Conservation (phyloP, 129 eudicot species). For the Artemisia annua region DNA sequence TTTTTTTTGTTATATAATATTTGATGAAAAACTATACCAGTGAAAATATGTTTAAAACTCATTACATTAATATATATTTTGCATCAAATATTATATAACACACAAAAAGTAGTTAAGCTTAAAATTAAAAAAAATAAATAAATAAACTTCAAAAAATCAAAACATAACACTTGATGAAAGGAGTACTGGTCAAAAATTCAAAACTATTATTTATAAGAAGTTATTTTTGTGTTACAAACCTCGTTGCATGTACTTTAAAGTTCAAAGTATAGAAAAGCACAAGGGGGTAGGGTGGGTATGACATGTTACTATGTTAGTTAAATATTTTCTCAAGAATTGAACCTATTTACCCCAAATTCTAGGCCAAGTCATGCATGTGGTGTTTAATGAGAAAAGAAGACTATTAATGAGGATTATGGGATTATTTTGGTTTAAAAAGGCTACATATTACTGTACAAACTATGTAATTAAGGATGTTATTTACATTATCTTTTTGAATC, state of each 20-base stretch:
- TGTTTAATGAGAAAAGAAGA: constrained; percentile 26
- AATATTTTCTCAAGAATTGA: constrained; percentile 25
- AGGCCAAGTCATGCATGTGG: constrained; percentile 17
- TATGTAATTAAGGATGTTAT: background rate
- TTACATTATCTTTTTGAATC: background rate
- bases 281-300: background rate
- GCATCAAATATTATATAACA: too few relatives aligned
- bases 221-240: constrained; percentile 26
- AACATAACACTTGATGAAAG: too few relatives aligned
- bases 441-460: background rate
- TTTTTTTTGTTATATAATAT: too few relatives aligned
- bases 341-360: constrained; percentile 25
- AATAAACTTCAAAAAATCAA: constrained; percentile 17
- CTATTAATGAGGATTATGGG: constrained; percentile 21
- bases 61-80: too few relatives aligned
- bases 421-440: constrained; percentile 2
- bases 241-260: constrained; percentile 32
- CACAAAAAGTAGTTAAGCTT: background rate
- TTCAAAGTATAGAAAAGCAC: constrained; percentile 29
- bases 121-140: background rate
- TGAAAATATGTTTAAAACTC: too few relatives aligned
- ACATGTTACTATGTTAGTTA: background rate
- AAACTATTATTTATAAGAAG: too few relatives aligned
- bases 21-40: too few relatives aligned
- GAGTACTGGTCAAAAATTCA: too few relatives aligned